Conservation (phyloP, 768 basidiomycete species). For the Suillus fuscotomentosus region DNA sequence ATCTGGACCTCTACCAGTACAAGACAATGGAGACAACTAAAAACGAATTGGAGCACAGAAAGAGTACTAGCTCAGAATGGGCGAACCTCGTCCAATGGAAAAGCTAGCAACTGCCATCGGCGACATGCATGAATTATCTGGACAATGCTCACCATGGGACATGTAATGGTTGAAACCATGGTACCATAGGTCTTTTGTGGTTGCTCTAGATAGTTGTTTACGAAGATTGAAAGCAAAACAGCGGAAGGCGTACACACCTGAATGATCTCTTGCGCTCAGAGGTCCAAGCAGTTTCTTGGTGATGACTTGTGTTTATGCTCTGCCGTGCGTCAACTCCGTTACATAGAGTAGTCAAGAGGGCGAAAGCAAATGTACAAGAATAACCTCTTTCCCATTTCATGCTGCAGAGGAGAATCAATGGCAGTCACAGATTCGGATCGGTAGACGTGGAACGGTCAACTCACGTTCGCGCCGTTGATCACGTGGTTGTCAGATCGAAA, state of each 20-base stretch:
- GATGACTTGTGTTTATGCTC: slow-evolving; percentile 12
- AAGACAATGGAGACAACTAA: slow-evolving; percentile 87
- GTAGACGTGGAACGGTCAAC: slow-evolving; percentile 22
- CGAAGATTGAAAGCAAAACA: not conserved
- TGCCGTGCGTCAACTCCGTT: slow-evolving; percentile 13
- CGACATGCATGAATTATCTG: not conserved
- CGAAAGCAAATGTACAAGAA: slow-evolving; percentile 46
- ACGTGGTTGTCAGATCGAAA: not conserved
- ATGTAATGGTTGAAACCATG: slow-evolving; percentile 92
- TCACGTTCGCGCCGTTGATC: slow-evolving; percentile 1
- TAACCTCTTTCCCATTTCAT: slow-evolving; percentile 48
- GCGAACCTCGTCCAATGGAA: slow-evolving; percentile 78
- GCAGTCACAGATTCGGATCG: slow-evolving; percentile 28
- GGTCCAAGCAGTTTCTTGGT: slow-evolving; percentile 47
- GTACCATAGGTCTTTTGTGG: slow-evolving; percentile 78
- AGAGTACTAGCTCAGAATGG: slow-evolving; percentile 6
- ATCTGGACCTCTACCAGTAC: slow-evolving; percentile 84
- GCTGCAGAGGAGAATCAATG: slow-evolving; percentile 11
- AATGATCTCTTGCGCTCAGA: slow-evolving; percentile 52
- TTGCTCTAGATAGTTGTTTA: slow-evolving; percentile 46
- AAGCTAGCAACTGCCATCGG: slow-evolving; percentile 48
- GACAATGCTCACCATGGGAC: slow-evolving; percentile 57
- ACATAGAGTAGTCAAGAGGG: slow-evolving; percentile 39
- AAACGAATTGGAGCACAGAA: not conserved
- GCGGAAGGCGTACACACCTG: slow-evolving; percentile 42